Evolutionary conservation across 179 eudicot genomes (phyloP), one percentile per base, ranked within the genome.

Genomic region (Pouteria campechiana): DNA sequence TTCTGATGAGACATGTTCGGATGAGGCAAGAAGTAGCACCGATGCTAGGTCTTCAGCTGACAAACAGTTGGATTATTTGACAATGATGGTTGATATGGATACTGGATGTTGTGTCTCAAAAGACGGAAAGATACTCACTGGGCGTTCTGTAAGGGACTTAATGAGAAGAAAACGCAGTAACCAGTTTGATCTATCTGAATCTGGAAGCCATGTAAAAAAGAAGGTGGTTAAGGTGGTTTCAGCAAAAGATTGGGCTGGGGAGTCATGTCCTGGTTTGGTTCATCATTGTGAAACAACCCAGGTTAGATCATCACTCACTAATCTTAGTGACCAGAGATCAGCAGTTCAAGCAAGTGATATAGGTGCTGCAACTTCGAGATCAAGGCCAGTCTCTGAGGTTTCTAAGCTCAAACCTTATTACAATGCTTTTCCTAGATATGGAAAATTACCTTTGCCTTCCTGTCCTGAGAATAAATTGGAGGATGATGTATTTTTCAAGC

Each of bases 161-260:
- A 92, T 92, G 96, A 83, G 94, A 64, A 73, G 65, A 72, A 92
- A 78, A 41, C 78, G 86, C 17, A 49, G 67, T 43, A 38, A 63
- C 25, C 63, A 50, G 48, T 42, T 37, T 32, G 83, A 68, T 46
- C 47, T 59, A 19, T 54, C 57, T 52, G 70, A 59, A 41, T 22
- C 7, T 37, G 61, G 49, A 15, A 50, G 47, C 56, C 41, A 30
- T 42, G n/a, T n/a, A n/a, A n/a, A n/a, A n/a, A n/a, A n/a, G n/a
- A 50, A 52, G 33, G 44, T 46, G 19, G 46, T 22, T 38, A 52
- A 65, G 53, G 55, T 24, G 54, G 33, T 46, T 29, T 22, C n/a
- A 19, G 45, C 42, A 23, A 69, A 64, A 44, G 63, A 32, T 39
- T 23, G 31, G 21, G 27, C 41, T 36, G 41, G 41, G 32, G 38